Evolutionary conservation across 2,329 filamentous ascomycete genomes (phyloP), one percentile per base, ranked within the genome.

Genomic region (Cercospora beticola): DNA sequence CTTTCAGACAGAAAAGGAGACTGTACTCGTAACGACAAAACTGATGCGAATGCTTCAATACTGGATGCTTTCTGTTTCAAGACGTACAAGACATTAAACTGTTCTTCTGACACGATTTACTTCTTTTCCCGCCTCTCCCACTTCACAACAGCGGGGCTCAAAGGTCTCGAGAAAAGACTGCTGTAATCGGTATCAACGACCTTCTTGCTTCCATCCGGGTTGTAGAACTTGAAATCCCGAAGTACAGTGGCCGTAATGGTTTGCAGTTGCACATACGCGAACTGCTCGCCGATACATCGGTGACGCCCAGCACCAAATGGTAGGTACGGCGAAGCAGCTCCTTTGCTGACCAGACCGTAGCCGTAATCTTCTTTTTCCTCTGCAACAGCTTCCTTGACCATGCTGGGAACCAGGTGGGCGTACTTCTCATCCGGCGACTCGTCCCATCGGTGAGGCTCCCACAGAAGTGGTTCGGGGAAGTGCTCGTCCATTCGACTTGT

Each of bases 261-360:
- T 78, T 94, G 90, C 71, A 98, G 85, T 82, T 98, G 94, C 67
- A 96, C 86, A 79, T 96, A 97, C 74, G 94, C 94, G 80, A 97
- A 98, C 77, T 97, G 93, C 85, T 98, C 94, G 73, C 94, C 94
- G 77, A 98, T 97, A 82, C 94, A 98, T 73, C 94, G 87, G 82
- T 98, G 94, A 74, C 94, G 86, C 52, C 94, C 94, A 31, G 94
- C 94, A 68, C 94, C 94, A 78, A 98, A 98, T 1, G 94, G 94
- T 59, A 98, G 87, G 80, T 97, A 98, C 0, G 94, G 94, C 63
- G 92, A 96, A 68, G 88, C 88, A 14, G 92, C 90, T 66, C 94
- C 94, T 85, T 97, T 97, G 85, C 89, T 94, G 73, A 97, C 91
- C 62, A 97, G 84, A 70, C 94, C 94, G 80, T 97, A 97, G 36